Evolutionary conservation across 192 early-diverging fungal genomes (phyloP).

Genomic region (Blastocladiella britannica): DNA sequence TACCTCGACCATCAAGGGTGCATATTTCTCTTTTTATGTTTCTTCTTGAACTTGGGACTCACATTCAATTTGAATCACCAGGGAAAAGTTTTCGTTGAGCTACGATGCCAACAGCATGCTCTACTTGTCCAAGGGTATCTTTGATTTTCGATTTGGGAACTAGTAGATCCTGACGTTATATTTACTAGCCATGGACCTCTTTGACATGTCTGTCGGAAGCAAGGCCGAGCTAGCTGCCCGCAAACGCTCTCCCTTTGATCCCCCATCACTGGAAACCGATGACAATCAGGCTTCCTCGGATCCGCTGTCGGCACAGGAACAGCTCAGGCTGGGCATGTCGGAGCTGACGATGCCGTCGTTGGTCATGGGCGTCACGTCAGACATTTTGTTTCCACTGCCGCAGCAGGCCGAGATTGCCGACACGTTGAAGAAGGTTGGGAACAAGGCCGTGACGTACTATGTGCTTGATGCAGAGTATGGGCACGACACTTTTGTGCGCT

Average conservation of each 20-base stretch:
- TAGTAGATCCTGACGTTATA: too few species aligned
- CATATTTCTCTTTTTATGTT: background rate
- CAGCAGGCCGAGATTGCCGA: slow-evolving; percentile 94
- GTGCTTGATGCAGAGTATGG: slow-evolving; percentile 93
- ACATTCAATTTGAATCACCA: too few species aligned
- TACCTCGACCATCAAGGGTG: slow-evolving; percentile 70
- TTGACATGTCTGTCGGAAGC: slow-evolving; percentile 61
- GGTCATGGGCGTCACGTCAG: slow-evolving; percentile 82
- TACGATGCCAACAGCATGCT: slow-evolving; percentile 87
- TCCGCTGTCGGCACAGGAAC: background rate
- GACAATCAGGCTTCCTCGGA: too few species aligned
- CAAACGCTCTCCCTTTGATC: background rate
- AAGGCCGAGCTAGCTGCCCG: slow-evolving; percentile 11
- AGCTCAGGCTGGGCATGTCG: slow-evolving; percentile 32
- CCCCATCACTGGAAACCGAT: too few species aligned
- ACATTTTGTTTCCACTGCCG: slow-evolving; percentile 84
- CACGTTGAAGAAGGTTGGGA: slow-evolving; percentile 60
- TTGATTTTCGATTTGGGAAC: too few species aligned
- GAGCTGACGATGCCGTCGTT: slow-evolving; percentile 54
- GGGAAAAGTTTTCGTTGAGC: slow-evolving; percentile 76
- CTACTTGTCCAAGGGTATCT: slow-evolving; percentile 85
- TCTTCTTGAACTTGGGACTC: too few species aligned
- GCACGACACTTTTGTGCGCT: slow-evolving; percentile 61
- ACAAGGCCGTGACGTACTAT: slow-evolving; percentile 81
- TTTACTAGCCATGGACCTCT: slow-evolving; percentile 82